Evolutionary conservation across 2,329 filamentous ascomycete species (phyloP).

Genomic region (Trichoderma harzianum): DNA sequence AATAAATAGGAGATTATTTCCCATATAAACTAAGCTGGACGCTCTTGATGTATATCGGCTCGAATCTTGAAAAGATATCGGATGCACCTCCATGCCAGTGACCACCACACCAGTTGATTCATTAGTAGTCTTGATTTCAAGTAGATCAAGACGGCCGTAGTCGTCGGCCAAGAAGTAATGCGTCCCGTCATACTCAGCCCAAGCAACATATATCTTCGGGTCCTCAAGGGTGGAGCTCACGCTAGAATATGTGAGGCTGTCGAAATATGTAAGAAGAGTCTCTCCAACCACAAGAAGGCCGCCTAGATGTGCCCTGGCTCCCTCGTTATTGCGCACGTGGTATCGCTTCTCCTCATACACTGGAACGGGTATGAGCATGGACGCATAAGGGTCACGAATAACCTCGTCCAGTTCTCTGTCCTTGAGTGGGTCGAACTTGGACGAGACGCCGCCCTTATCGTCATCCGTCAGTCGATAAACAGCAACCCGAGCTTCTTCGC

Average conservation of each 20-base stretch:
- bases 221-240: constrained; percentile 65
- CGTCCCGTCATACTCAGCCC: constrained; percentile 78
- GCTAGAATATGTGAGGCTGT: constrained; percentile 67
- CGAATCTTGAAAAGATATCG: constrained; percentile 30
- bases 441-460: constrained; percentile 53
- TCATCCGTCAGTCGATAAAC: constrained; percentile 58
- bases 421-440: constrained; percentile 55
- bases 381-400: constrained; percentile 54
- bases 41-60: constrained; percentile 63
- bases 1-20: constrained; percentile 71
- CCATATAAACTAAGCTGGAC: constrained; percentile 74
- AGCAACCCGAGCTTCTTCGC: constrained; percentile 52
- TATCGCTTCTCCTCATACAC: constrained; percentile 59
- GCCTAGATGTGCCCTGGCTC: constrained; percentile 57
- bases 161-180: constrained; percentile 89
- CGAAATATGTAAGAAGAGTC: constrained; percentile 79
- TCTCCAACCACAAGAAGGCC: constrained; percentile 75
- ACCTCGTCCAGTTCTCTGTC: constrained; percentile 54
- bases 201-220: constrained; percentile 84
- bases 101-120: constrained; percentile 65
- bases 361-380: constrained; percentile 61
- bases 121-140: constrained; percentile 71
- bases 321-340: constrained; percentile 53
- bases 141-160: constrained; percentile 79
- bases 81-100: constrained; percentile 65